A percentile compares a stretch with the other conserved stretches of the same genome.
Evolutionary conservation across 371 early-diverging fungal species (phyloP).

Genomic region (Circinella minor): DNA sequence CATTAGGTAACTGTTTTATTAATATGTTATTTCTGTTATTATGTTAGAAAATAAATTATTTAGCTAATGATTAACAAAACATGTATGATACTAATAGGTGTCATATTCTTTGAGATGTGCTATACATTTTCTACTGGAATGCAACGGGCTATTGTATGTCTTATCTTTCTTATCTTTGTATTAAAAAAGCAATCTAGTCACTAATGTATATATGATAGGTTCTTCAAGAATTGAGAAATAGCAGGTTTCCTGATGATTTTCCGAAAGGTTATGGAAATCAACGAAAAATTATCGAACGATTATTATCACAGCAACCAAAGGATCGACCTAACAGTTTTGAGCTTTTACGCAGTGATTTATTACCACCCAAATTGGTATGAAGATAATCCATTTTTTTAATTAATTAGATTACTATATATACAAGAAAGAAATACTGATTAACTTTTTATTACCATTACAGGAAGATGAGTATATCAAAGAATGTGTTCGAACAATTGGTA

Average conservation of each 20-base stretch:
- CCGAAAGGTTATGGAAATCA: conserved; percentile 65
- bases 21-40: conserved; percentile 9
- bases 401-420: neutral
- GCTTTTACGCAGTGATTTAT: conserved; percentile 74
- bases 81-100: conserved; percentile 23
- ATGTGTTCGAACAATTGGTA: conserved; percentile 82
- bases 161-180: neutral
- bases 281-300: conserved; percentile 68
- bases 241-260: conserved; percentile 82
- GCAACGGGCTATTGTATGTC: conserved; percentile 64
- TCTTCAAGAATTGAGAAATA: conserved; percentile 67
- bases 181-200: no score
- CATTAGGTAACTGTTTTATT: conserved; percentile 25
- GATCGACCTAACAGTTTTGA: conserved; percentile 87
- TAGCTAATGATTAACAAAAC: no score
- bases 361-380: conserved; percentile 77
- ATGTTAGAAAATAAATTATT: no score
- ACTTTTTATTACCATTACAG: conserved; percentile 15
- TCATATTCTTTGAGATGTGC: conserved; percentile 80
- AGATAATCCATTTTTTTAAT: neutral
- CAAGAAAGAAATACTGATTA: no score
- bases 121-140: conserved; percentile 75
- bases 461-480: conserved; percentile 94
- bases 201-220: conserved; percentile 12
- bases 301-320: conserved; percentile 81